Conservation (phyloP, 106 monocot species). For the Allium sativum region DNA sequence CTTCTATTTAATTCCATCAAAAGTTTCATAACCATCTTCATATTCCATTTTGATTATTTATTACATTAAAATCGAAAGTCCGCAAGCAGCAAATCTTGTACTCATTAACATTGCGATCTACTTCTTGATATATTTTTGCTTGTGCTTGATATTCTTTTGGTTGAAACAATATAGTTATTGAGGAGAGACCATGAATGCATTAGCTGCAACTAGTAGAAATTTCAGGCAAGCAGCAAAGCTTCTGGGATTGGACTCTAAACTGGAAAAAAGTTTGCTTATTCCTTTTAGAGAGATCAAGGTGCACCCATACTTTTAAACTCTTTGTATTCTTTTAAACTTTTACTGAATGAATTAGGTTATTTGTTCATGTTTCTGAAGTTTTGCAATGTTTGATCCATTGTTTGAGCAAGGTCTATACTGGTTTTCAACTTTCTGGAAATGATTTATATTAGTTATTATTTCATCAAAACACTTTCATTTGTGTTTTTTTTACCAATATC, state of each 20-base stretch:
- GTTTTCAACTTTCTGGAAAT: too few species aligned
- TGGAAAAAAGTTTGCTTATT: conserved; percentile 81
- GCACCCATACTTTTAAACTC: neutral
- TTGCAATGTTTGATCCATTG: too few species aligned
- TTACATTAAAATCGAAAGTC: too few species aligned
- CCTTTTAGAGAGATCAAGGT: conserved; percentile 99
- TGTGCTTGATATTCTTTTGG: too few species aligned
- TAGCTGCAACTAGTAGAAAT: conserved; percentile 82
- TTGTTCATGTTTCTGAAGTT: neutral
- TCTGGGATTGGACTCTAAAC: conserved; percentile 72
- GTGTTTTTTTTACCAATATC: neutral
- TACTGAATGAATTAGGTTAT: neutral
- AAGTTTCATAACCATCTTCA: conserved; percentile 7
- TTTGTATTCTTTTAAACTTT: neutral
- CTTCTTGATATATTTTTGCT: too few species aligned
- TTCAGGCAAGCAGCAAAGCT: conserved; percentile 87
- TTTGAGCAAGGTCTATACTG: too few species aligned
- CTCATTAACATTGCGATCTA: too few species aligned
- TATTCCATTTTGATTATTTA: neutral
- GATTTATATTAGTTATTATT: too few species aligned
- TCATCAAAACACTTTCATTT: too few species aligned
- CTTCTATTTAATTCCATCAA: conserved; percentile 6
- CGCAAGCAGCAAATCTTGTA: too few species aligned
- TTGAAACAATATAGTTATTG: neutral
- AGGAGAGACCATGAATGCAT: conserved; percentile 63